Base-by-base conservation (phyloP, 257 asterid species). In the Salvia splendens region DNA sequence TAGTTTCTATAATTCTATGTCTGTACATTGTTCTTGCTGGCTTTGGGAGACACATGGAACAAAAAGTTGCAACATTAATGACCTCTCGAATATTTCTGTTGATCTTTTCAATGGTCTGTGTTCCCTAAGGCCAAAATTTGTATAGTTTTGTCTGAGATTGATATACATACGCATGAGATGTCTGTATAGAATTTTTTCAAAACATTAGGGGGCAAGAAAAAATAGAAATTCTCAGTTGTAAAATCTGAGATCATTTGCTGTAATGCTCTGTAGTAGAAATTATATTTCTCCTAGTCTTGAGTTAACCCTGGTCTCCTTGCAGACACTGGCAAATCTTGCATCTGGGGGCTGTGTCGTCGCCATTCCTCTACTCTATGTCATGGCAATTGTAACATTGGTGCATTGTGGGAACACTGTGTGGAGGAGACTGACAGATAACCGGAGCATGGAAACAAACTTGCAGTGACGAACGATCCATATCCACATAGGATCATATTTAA, bases 331-430 rank as follows among this genome's bases (percentile, higher is more conserved):
- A 66, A 86, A 93, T 80, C 95, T 93, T 71, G 80, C 85, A 28
- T 77, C 84, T 40, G 95, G 96, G 41, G 99, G 99, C 72, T 93
- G 99, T 70, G 75, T 85, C 20, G 53, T 90, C 43, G 85, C 95
- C 67, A 88, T 93, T 76, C 97, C 99, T 49, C 84, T 93, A 61
- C 87, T 93, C 32, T 85, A 86, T 62, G 75, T 72, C 47, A 15
- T 81, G 75, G 85, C 96, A 57, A 35, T 77, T 5, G 46, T 83
- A 50, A 86, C 92, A 12, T 75, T 90, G 75, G 75, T 74, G 28
- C 79, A 83, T 57, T 90, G 95, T 33, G 97, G 95, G 46, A 93
- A 75, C 72, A 81, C 81, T 64, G 92, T 83, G 15, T 84, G 92
- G 91, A 82, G 71, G 77, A 86, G 86, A 78, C 80, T 93, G 53